phyloP scores from a whole-genome alignment of 139 green algal species.

The Mychonastes homosphaera region DNA sequence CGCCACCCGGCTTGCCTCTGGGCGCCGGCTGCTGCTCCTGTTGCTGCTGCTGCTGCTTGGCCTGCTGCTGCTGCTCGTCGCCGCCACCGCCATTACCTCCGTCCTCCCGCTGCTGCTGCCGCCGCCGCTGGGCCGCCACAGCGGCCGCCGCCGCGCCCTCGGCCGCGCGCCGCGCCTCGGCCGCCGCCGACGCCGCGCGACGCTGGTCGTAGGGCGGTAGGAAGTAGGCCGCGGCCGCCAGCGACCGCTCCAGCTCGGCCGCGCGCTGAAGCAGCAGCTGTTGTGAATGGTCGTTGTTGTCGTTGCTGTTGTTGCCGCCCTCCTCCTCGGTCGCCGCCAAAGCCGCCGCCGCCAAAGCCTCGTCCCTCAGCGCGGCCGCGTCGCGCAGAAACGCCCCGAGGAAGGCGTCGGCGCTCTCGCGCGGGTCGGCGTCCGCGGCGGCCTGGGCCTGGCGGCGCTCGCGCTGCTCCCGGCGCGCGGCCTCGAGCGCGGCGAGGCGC shows the following conservation, averaged over 20 bases:
- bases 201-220: constrained; percentile 54
- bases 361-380: not conserved
- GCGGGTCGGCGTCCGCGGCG: constrained; percentile 12
- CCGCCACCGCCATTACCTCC: no score
- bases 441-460: constrained; percentile 17
- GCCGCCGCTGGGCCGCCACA: not conserved
- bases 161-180: not conserved
- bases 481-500: constrained; percentile 16
- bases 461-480: constrained; percentile 14
- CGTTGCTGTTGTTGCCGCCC: constrained; percentile 4
- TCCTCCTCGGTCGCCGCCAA: not conserved
- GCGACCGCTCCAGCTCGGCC: constrained; percentile 23
- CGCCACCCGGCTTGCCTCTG: no score
- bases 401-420: constrained; percentile 15
- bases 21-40: no score
- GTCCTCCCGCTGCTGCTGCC: constrained; percentile 4
- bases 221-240: constrained; percentile 58
- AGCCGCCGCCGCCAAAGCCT: not conserved
- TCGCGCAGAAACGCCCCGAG: not conserved
- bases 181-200: not conserved
- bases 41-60: not conserved
- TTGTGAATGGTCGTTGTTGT: not conserved
- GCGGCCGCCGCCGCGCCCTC: constrained; percentile 28
- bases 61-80: constrained; percentile 1
- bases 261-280: constrained; percentile 5